These are phyloP conservation scores for Cajanus cajan DNA, from an alignment of 306 rosid species.

Conservation along the genomic window DNA sequence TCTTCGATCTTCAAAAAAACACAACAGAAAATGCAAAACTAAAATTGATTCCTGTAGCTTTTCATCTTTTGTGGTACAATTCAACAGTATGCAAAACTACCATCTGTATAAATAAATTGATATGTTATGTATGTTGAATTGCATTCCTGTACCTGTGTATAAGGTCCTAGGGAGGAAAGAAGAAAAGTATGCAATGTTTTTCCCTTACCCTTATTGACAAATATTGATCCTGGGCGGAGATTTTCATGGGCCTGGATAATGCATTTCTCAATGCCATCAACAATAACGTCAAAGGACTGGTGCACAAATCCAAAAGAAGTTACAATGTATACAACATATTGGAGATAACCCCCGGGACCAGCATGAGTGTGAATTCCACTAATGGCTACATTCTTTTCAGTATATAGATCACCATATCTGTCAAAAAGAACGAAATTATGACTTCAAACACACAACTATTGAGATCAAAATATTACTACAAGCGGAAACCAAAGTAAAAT, in stretches of 20 bases:
- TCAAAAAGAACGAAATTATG: constrained; percentile 18
- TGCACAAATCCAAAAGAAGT: constrained; percentile 93
- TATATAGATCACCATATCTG: constrained; percentile 83
- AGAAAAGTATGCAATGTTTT: constrained; percentile 2
- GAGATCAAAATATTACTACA: constrained; percentile 8
- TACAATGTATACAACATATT: constrained; percentile 73
- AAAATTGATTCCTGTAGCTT: neutral
- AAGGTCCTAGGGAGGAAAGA: neutral
- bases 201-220: constrained; percentile 64
- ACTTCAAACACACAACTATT: constrained; percentile 5
- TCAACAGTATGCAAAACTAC: neutral
- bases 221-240: constrained; percentile 78
- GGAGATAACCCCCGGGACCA: constrained; percentile 99
- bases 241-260: constrained; percentile 82
- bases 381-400: constrained; percentile 87
- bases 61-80: neutral
- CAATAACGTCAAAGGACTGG: constrained; percentile 81
- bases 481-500: neutral
- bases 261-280: constrained; percentile 91
- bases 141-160: constrained; percentile 2
- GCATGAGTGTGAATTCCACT: constrained; percentile 97
- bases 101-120: neutral
- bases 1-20: neutral
- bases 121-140: neutral
- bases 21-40: neutral